Conservation (phyloP, 2,329 filamentous ascomycete genomes). For the Penicillium crustosum region DNA sequence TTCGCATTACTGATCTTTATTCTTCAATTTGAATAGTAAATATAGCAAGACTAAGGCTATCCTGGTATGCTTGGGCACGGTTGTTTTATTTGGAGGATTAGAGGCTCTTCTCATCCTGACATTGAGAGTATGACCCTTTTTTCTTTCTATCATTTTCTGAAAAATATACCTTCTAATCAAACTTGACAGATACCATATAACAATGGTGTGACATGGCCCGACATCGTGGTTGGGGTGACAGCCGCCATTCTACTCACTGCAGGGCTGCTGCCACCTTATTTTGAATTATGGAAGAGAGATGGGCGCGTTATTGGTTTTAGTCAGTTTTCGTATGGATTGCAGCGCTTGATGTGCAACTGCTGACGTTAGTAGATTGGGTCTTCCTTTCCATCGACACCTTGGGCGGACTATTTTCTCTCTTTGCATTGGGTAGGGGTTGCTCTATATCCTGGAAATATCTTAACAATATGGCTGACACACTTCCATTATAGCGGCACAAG, state of each 20-base stretch:
- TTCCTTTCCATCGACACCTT: slow-evolving; percentile 62
- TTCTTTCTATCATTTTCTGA: neutral
- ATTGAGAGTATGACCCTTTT: slow-evolving; percentile 46
- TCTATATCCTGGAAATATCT: neutral
- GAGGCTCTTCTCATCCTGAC: slow-evolving; percentile 60
- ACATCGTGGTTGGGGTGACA: slow-evolving; percentile 57
- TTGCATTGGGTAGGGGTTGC: slow-evolving; percentile 55
- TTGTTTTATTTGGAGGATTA: slow-evolving; percentile 51
- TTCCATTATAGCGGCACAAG: slow-evolving; percentile 53
- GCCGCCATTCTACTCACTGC: slow-evolving; percentile 57
- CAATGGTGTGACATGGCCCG: slow-evolving; percentile 54
- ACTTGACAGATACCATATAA: slow-evolving; percentile 50
- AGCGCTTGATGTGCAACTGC: slow-evolving; percentile 17
- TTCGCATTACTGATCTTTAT: neutral
- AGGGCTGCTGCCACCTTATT: slow-evolving; percentile 61
- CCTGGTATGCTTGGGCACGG: slow-evolving; percentile 42
- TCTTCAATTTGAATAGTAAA: slow-evolving; percentile 18
- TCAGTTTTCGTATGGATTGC: slow-evolving; percentile 25
- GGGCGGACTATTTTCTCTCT: slow-evolving; percentile 63
- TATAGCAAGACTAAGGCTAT: slow-evolving; percentile 51
- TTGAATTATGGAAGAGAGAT: slow-evolving; percentile 61
- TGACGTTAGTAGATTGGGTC: slow-evolving; percentile 45
- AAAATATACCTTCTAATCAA: neutral
- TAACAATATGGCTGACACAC: slow-evolving; percentile 14
- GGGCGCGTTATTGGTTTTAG: slow-evolving; percentile 64